These are phyloP conservation scores for Coemansia sp. DNA, from an alignment of 192 early-diverging fungal genomes.

Conservation along the genomic window DNA sequence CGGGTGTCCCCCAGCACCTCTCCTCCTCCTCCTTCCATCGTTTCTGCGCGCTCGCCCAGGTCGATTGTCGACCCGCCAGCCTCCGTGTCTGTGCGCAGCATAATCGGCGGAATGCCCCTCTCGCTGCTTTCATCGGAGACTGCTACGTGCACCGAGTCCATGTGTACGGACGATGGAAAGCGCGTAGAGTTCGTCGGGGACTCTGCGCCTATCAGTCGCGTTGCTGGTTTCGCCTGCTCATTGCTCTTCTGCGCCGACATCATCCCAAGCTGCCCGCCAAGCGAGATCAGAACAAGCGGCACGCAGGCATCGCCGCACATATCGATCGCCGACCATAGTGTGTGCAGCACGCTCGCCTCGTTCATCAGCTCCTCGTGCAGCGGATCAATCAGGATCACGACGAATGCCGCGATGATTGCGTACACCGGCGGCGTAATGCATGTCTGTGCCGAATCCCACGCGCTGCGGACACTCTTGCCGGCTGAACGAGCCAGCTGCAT, in stretches of 20 bases:
- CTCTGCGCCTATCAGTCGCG: not conserved
- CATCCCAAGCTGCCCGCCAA: conserved; percentile 67
- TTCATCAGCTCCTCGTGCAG: conserved; percentile 64
- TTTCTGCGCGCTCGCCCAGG: not conserved
- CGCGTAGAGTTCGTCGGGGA: not conserved
- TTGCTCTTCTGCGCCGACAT: conserved; percentile 23
- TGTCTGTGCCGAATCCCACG: conserved; percentile 18
- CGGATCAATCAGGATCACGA: conserved; percentile 65
- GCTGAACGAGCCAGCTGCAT: not conserved
- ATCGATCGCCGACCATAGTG: conserved; percentile 67
- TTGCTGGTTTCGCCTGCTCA: not conserved
- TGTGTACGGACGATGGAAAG: not conserved
- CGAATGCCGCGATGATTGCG: conserved; percentile 64
- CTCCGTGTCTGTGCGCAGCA: conserved; percentile 32
- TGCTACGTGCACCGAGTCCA: not conserved
- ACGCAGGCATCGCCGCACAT: conserved; percentile 75
- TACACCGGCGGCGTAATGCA: conserved; percentile 71
- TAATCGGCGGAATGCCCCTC: conserved; percentile 22
- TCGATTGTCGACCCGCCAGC: conserved; percentile 6
- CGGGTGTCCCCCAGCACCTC: not conserved
- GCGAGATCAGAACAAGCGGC: conserved; percentile 71
- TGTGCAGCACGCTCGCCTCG: conserved; percentile 56
- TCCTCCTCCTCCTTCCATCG: not conserved
- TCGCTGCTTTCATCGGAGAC: not conserved
- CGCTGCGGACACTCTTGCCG: not conserved